Conservation (phyloP, 129 eudicot species). For the Rutidosis leptorrhynchoides region DNA sequence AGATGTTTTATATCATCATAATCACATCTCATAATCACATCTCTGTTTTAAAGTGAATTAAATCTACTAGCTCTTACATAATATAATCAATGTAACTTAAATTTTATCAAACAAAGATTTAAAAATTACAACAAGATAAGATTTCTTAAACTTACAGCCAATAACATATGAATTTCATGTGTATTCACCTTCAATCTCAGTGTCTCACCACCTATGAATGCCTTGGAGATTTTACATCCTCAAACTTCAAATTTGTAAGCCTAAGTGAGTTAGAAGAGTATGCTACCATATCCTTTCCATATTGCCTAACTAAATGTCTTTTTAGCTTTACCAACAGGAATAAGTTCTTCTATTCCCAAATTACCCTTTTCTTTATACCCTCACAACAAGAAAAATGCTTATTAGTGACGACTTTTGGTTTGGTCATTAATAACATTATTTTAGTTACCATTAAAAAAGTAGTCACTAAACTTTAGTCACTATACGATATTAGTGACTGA, state of each 20-base stretch:
- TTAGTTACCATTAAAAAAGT: too few relatives aligned
- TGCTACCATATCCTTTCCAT: constrained; percentile 52
- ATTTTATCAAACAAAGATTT: neutral
- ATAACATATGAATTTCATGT: constrained; percentile 33
- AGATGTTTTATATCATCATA: too few relatives aligned
- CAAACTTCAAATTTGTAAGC: constrained; percentile 52
- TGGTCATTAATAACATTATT: too few relatives aligned
- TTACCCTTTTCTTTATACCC: constrained; percentile 42
- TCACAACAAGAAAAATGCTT: too few relatives aligned
- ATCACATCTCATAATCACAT: too few relatives aligned
- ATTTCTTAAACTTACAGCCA: constrained; percentile 41
- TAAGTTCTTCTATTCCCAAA: constrained; percentile 50
- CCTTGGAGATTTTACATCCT: constrained; percentile 41
- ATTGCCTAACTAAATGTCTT: constrained; percentile 56
- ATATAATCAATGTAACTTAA: too few relatives aligned
- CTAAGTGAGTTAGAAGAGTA: constrained; percentile 47
- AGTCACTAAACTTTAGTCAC: too few relatives aligned
- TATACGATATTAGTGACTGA: too few relatives aligned
- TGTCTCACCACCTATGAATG: constrained; percentile 43
- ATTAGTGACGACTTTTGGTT: too few relatives aligned
- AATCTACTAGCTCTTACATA: too few relatives aligned
- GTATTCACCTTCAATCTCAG: constrained; percentile 38
- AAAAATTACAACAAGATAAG: too few relatives aligned
- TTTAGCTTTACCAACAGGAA: constrained; percentile 47
- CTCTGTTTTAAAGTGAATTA: too few relatives aligned